These are phyloP conservation scores for Coprinopsis marcescibilis DNA, from an alignment of 768 basidiomycete species.

Conservation along the genomic window DNA sequence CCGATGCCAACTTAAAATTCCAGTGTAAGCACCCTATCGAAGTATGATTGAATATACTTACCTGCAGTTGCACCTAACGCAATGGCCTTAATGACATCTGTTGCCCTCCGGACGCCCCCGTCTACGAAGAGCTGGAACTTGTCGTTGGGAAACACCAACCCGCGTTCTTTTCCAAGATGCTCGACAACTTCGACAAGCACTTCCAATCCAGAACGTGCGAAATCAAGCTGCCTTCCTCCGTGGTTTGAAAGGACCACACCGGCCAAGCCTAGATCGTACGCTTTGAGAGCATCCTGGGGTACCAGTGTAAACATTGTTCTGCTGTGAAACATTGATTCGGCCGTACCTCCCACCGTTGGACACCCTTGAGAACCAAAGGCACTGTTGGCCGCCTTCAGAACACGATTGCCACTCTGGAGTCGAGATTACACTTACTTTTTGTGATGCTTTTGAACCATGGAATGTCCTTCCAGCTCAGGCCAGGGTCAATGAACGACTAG, in stretches of 20 bases:
- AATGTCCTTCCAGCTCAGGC: slow-evolving; percentile 80
- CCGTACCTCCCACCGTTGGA: slow-evolving; percentile 74
- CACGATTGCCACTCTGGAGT: background rate
- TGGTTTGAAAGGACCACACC: slow-evolving; percentile 88
- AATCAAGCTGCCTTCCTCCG: slow-evolving; percentile 74
- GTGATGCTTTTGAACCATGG: slow-evolving; percentile 80
- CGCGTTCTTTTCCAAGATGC: slow-evolving; percentile 60
- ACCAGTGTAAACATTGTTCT: background rate
- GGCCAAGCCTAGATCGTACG: slow-evolving; percentile 68
- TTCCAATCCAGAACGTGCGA: slow-evolving; percentile 83
- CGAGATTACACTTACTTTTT: slow-evolving; percentile 47
- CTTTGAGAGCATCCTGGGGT: slow-evolving; percentile 69
- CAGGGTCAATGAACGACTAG: slow-evolving; percentile 92
- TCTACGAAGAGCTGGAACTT: slow-evolving; percentile 86
- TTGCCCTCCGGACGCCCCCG: slow-evolving; percentile 90
- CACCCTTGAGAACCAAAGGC: slow-evolving; percentile 89
- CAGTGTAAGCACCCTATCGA: background rate
- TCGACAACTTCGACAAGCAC: slow-evolving; percentile 81
- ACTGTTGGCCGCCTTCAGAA: slow-evolving; percentile 36
- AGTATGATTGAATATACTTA: slow-evolving; percentile 18
- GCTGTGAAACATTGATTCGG: background rate
- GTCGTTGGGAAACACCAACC: slow-evolving; percentile 69
- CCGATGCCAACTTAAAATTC: slow-evolving; percentile 62
- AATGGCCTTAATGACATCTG: slow-evolving; percentile 83
- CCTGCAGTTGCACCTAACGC: slow-evolving; percentile 88